phyloP scores from a whole-genome alignment of 2,329 filamentous ascomycete genomes.

The Sporothrix dimorphospora region DNA sequence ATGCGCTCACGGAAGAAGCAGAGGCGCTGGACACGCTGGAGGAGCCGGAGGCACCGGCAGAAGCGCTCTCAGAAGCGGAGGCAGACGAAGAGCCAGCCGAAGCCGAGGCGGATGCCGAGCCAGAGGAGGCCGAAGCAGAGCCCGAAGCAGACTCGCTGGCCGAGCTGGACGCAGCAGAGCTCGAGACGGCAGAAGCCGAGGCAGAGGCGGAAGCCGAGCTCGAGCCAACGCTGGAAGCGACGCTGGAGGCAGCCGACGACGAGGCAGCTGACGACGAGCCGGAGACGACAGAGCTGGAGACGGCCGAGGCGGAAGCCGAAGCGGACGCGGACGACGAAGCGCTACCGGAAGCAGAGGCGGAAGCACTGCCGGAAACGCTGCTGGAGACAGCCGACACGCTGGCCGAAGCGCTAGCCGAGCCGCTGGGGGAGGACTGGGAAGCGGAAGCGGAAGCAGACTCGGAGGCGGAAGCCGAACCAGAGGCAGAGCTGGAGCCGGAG shows the following conservation, averaged over 20 bases:
- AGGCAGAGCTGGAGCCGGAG: not conserved
- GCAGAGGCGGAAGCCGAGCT: not conserved
- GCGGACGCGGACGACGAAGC: not conserved
- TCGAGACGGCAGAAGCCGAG: not conserved
- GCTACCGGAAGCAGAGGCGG: not conserved
- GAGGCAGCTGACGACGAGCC: not conserved
- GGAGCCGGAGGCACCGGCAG: not conserved
- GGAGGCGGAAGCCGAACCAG: not conserved
- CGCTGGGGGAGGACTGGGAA: no score
- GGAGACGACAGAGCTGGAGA: not conserved
- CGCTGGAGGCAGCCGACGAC: not conserved
- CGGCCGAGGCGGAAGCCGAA: no score
- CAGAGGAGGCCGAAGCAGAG: not conserved
- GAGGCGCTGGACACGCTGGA: not conserved
- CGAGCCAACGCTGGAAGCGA: not conserved
- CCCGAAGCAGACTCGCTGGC: not conserved
- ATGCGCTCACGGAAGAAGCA: not conserved
- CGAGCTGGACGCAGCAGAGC: conserved; percentile 2
- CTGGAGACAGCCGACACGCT: not conserved
- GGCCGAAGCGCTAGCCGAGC: not conserved
- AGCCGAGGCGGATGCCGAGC: not conserved
- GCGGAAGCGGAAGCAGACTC: not conserved
- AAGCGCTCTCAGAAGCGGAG: not conserved
- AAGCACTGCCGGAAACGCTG: not conserved
- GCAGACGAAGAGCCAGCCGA: not conserved